Conservation (phyloP, 805 yeast genomes). For the Torulaspora indica region DNA sequence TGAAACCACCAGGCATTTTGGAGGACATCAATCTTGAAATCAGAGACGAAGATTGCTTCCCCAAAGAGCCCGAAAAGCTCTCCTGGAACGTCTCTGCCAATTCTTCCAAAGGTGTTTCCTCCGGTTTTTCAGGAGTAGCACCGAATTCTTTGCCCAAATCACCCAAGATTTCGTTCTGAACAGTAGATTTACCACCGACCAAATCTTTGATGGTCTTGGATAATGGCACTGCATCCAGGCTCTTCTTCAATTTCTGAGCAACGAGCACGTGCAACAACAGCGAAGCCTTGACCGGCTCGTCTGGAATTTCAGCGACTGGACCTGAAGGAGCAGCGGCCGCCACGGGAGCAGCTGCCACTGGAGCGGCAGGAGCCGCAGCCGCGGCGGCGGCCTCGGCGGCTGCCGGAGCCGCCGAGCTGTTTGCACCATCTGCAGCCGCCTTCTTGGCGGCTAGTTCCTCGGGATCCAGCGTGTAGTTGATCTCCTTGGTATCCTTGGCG, state of each 20-base stretch:
- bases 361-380: conserved; percentile 55
- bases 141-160: conserved; percentile 98
- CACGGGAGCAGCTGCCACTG: conserved; percentile 51
- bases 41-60: conserved; percentile 88
- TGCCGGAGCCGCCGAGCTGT: conserved; percentile 32
- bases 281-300: conserved; percentile 82
- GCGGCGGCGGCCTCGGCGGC: conserved; percentile 50
- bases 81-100: conserved; percentile 95
- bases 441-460: conserved; percentile 38
- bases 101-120: conserved; percentile 93
- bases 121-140: conserved; percentile 97
- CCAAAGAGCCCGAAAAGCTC: conserved; percentile 79
- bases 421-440: conserved; percentile 28
- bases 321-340: conserved; percentile 69
- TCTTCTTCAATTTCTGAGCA: conserved; percentile 92
- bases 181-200: conserved; percentile 98
- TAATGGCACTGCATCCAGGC: conserved; percentile 79
- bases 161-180: conserved; percentile 97
- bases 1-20: conserved; percentile 99
- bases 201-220: conserved; percentile 92
- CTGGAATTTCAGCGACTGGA: conserved; percentile 79
- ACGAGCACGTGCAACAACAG: conserved; percentile 82
- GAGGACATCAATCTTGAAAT: conserved; percentile 89
- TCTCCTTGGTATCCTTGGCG: conserved; percentile 93
- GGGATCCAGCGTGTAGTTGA: conserved; percentile 88